These are phyloP conservation scores for Orobanche coerulescens DNA, from an alignment of 257 asterid genomes.

Conservation along the genomic window DNA sequence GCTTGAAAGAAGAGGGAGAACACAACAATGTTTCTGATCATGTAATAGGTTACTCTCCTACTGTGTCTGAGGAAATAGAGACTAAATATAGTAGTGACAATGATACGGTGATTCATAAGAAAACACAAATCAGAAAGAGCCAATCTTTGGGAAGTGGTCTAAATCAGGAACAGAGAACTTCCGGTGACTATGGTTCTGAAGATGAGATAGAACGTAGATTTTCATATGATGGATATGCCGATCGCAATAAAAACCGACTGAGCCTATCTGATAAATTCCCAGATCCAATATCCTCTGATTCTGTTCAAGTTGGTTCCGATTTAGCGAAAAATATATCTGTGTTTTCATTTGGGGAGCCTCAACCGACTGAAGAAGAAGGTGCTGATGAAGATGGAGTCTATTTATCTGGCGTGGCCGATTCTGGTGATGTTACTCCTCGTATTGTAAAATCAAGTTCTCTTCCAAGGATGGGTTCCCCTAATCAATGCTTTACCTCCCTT, in stretches of 20 bases:
- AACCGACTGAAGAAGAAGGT: slow-evolving; percentile 37
- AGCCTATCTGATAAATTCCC: slow-evolving; percentile 37
- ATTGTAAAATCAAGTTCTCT: slow-evolving; percentile 64
- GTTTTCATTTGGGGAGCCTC: slow-evolving; percentile 44
- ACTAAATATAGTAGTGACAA: slow-evolving; percentile 36
- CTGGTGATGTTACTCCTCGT: slow-evolving; percentile 36
- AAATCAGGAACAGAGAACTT: slow-evolving; percentile 48
- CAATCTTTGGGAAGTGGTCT: slow-evolving; percentile 60
- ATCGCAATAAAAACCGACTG: slow-evolving; percentile 30
- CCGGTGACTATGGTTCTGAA: slow-evolving; percentile 43
- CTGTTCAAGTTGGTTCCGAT: slow-evolving; percentile 50
- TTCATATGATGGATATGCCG: slow-evolving; percentile 48
- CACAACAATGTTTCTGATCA: slow-evolving; percentile 27
- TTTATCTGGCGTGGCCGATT: slow-evolving; percentile 40
- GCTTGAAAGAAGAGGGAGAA: slow-evolving; percentile 29
- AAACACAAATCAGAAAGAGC: slow-evolving; percentile 44
- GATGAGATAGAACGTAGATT: slow-evolving; percentile 45
- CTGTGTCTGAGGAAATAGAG: slow-evolving; percentile 54
- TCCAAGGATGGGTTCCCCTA: slow-evolving; percentile 52
- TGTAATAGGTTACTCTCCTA: slow-evolving; percentile 38
- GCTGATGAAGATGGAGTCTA: slow-evolving; percentile 34
- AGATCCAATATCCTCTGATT: slow-evolving; percentile 45
- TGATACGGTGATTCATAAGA: slow-evolving; percentile 26
- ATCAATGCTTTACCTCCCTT: slow-evolving; percentile 16
- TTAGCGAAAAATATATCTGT: slow-evolving; percentile 39